phyloP scores from a whole-genome alignment of 2,329 filamentous ascomycete species.

The Fusarium anguioides region DNA sequence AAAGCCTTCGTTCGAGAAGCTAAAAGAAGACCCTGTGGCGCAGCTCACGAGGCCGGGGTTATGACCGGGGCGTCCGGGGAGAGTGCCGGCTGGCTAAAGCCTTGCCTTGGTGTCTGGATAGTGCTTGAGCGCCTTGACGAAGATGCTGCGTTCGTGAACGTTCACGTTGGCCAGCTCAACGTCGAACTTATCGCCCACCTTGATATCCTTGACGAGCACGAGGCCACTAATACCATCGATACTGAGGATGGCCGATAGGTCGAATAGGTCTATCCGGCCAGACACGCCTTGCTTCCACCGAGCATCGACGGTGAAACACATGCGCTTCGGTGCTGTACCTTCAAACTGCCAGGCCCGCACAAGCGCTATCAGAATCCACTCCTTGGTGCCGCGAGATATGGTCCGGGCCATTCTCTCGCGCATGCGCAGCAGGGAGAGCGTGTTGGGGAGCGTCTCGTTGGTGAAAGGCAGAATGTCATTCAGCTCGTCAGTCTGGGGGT shows the following conservation, averaged over 20 bases:
- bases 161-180: conserved; percentile 67
- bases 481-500: conserved; percentile 44
- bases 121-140: conserved; percentile 57
- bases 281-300: conserved; percentile 50
- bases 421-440: conserved; percentile 62
- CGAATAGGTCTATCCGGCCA: conserved; percentile 64
- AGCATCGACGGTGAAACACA: conserved; percentile 60
- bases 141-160: conserved; percentile 57
- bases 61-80: conserved; percentile 27
- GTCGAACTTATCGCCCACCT: conserved; percentile 64
- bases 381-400: conserved; percentile 57
- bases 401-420: conserved; percentile 63
- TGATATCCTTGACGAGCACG: conserved; percentile 56
- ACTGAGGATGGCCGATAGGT: conserved; percentile 56
- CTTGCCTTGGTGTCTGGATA: conserved; percentile 1
- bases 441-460: conserved; percentile 53
- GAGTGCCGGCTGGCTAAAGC: conserved; percentile 21
- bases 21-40: conserved; percentile 14
- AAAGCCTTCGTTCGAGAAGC: conserved; percentile 15
- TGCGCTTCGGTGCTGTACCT: conserved; percentile 57
- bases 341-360: conserved; percentile 70
- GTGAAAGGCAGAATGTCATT: conserved; percentile 60
- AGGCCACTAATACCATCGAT: conserved; percentile 53
- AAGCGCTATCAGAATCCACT: conserved; percentile 70
- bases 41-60: conserved; percentile 33